Conservation (phyloP, 352 stramenopile species). For the Pythium periplocum region DNA sequence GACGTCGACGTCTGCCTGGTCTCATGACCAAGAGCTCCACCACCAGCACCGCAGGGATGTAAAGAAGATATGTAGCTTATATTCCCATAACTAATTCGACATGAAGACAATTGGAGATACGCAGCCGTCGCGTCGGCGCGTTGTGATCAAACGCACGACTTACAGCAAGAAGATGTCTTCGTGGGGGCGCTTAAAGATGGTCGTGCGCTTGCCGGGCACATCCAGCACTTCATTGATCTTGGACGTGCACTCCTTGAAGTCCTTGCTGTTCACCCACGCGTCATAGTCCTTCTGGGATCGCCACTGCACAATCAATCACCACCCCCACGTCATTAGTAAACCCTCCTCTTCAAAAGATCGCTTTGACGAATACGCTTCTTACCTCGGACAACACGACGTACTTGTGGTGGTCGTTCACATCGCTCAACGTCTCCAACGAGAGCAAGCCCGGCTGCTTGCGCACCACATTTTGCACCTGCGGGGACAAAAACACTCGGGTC, state of each 20-base stretch:
- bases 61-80: too few species aligned
- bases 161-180: conserved; percentile 86
- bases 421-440: conserved; percentile 76
- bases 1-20: too few species aligned
- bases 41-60: too few species aligned
- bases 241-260: conserved; percentile 72
- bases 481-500: too few species aligned
- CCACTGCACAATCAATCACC: conserved; percentile 37
- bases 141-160: background rate
- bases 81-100: too few species aligned
- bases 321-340: conserved; percentile 1
- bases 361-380: background rate
- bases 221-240: conserved; percentile 87
- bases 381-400: conserved; percentile 85
- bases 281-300: conserved; percentile 78
- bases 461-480: conserved; percentile 72
- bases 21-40: too few species aligned
- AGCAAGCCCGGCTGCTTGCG: conserved; percentile 65
- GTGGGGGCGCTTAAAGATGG: conserved; percentile 73
- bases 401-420: conserved; percentile 84
- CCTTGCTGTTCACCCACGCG: conserved; percentile 67
- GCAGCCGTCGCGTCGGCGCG: too few species aligned
- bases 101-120: too few species aligned
- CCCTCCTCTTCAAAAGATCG: conserved; percentile 1
- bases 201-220: conserved; percentile 79